Percentiles rank a stretch among this genome's conserved stretches.
Conservation (phyloP, 106 monocot genomes). For the Dioscorea dumetorum region DNA sequence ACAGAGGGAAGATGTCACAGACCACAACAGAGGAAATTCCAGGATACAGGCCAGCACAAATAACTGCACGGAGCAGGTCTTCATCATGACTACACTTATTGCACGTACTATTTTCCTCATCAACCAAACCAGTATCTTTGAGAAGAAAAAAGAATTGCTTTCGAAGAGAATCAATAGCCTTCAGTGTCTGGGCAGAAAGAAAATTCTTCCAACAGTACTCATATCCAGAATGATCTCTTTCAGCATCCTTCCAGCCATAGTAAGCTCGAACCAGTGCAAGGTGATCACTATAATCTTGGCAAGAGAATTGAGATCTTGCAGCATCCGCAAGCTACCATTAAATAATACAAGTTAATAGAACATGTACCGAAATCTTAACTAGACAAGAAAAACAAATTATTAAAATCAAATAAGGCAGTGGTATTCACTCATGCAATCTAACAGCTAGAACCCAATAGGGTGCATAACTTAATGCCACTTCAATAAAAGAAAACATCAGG, state of each 20-base stretch:
- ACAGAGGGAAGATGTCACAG: constrained; percentile 6
- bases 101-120: constrained; percentile 39
- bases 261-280: constrained; percentile 87
- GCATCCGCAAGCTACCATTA: constrained; percentile 85
- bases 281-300: constrained; percentile 90
- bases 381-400: too few relatives aligned
- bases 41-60: constrained; percentile 95
- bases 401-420: too few relatives aligned
- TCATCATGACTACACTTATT: constrained; percentile 86
- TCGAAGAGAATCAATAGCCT: constrained; percentile 86
- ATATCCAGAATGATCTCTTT: constrained; percentile 77
- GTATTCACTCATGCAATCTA: too few relatives aligned
- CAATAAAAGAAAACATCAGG: not conserved
- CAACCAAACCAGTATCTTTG: constrained; percentile 70
- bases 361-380: too few relatives aligned
- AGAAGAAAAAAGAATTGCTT: constrained; percentile 85
- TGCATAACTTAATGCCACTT: too few relatives aligned
- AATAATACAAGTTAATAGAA: not conserved
- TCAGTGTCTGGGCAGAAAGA: constrained; percentile 84
- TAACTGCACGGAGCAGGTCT: constrained; percentile 78
- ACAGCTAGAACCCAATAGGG: too few relatives aligned
- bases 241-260: constrained; percentile 92
- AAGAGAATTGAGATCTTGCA: constrained; percentile 91
- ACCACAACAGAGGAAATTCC: constrained; percentile 97
- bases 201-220: constrained; percentile 99